A percentile compares a stretch with the other conserved stretches of the same genome.
These are phyloP conservation scores for Omphalotus olearius DNA, from an alignment of 1,284 basidiomycete genomes.

Conservation along the genomic window DNA sequence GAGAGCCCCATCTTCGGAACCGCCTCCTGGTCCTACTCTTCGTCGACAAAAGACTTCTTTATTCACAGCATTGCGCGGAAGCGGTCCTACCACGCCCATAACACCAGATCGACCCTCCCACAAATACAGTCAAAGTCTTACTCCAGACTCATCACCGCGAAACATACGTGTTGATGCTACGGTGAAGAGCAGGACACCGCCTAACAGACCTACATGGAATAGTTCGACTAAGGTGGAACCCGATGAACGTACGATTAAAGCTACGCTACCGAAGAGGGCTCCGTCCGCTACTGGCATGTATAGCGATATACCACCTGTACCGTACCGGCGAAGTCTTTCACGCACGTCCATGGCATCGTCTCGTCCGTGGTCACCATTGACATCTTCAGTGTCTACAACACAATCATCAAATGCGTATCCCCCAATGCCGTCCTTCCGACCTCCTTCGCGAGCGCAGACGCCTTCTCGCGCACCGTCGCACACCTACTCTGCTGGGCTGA, in stretches of 20 bases:
- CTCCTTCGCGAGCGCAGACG: constrained; percentile 29
- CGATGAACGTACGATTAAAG: constrained; percentile 50
- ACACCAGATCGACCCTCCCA: constrained; percentile 59
- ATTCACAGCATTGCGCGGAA: constrained; percentile 42
- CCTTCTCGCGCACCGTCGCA: constrained; percentile 37
- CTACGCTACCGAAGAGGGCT: constrained; percentile 44
- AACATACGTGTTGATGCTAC: constrained; percentile 35
- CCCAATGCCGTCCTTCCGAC: constrained; percentile 35
- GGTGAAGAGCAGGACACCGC: constrained; percentile 32
- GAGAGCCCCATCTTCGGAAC: constrained; percentile 48
- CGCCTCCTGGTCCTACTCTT: constrained; percentile 30
- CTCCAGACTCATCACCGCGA: constrained; percentile 60
- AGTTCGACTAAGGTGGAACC: constrained; percentile 66
- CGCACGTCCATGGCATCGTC: constrained; percentile 74
- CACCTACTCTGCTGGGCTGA: constrained; percentile 32
- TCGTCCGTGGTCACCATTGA: constrained; percentile 74
- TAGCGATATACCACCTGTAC: constrained; percentile 43
- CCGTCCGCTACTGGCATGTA: constrained; percentile 42
- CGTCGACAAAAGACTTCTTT: constrained; percentile 59
- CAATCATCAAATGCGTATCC: constrained; percentile 49
- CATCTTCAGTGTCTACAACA: constrained; percentile 66
- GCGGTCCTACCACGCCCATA: constrained; percentile 37
- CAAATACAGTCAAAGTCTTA: constrained; percentile 66
- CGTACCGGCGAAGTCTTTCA: constrained; percentile 60
- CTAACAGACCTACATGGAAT: constrained; percentile 63